Base-by-base conservation (phyloP, 345 rosid genomes). In the Aurinia saxatilis region DNA sequence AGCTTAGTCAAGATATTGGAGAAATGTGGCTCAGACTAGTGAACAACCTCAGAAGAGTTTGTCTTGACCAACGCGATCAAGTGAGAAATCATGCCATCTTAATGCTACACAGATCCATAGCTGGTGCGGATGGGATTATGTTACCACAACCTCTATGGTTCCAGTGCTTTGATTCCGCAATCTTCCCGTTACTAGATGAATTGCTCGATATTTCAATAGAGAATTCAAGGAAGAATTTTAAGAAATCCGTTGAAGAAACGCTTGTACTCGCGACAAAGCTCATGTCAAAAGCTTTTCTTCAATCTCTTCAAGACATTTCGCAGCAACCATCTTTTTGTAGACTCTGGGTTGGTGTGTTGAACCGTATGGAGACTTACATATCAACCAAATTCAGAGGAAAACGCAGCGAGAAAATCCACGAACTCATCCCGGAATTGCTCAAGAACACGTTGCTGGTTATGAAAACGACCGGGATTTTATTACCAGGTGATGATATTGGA, bases 21-120 rank as follows among this genome's bases (percentile, higher is more conserved):
- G 86, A 87, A 67, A 87, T 84, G 95, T 86, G 95, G 95, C 51
- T 84, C 59, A 80, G 84, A 49, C 77, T 86, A 41, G 80, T 82
- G 49, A 84, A 82, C 58, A 84, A 77, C 50, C 67, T 87, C 63
- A 79, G 73, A 40, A 78, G 73, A 35, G 72, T 79, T 9, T 84
- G 88, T 73, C 66, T 76, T 70, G 90, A 87, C 48, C 82, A 71
- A 66, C 86, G 88, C 17, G 90, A 87, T 58, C 82, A 79, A 54
- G 88, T 87, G 53, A 80, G 86, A 59, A 84, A 87, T 79, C 86
- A 84, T 46, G 84, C 88, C 44, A 52, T 84, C 65, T 56, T 73
- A 50, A 73, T 73, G 78, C 62, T 84, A 42, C 88, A 82, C 4
- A 55, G 77, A 54, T 77, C 78, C 15, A 39, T 84, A 54, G 74